A percentile compares a stretch with the other conserved stretches of the same genome.
phyloP scores from a whole-genome alignment of 2,329 filamentous ascomycete species.

The Trichoderma atrobrunneum region DNA sequence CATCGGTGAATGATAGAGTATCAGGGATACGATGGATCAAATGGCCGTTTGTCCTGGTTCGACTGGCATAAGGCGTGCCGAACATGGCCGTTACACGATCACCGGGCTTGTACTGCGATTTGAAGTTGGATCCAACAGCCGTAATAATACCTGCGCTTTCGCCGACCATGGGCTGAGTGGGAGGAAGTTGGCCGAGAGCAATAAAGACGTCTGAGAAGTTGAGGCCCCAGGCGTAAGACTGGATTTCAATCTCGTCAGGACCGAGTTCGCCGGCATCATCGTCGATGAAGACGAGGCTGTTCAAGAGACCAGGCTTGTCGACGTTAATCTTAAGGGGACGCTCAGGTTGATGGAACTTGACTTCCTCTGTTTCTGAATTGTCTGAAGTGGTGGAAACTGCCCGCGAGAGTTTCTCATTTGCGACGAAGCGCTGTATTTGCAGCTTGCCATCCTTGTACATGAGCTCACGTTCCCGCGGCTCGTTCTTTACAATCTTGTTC shows the following conservation, averaged over 20 bases:
- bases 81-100: slow-evolving; percentile 9
- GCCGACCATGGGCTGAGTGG: slow-evolving; percentile 29
- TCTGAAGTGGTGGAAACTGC: background rate
- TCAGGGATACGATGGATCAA: background rate
- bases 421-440: background rate
- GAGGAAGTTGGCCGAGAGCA: slow-evolving; percentile 33
- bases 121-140: slow-evolving; percentile 30
- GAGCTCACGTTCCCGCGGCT: background rate
- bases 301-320: slow-evolving; percentile 21
- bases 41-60: background rate
- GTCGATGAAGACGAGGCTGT: slow-evolving; percentile 23
- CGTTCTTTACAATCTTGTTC: background rate
- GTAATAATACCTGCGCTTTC: slow-evolving; percentile 35
- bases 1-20: background rate
- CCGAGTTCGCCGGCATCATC: slow-evolving; percentile 19
- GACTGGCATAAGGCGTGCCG: slow-evolving; percentile 8
- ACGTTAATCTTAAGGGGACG: background rate
- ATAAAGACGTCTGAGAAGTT: slow-evolving; percentile 39
- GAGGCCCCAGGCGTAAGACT: slow-evolving; percentile 27
- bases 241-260: slow-evolving; percentile 21
- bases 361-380: background rate
- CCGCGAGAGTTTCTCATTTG: background rate
- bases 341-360: background rate
- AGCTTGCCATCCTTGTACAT: background rate
- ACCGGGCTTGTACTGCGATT: slow-evolving; percentile 24